Conservation (phyloP, 2,329 filamentous ascomycete genomes). For the Microsporum audouinii region DNA sequence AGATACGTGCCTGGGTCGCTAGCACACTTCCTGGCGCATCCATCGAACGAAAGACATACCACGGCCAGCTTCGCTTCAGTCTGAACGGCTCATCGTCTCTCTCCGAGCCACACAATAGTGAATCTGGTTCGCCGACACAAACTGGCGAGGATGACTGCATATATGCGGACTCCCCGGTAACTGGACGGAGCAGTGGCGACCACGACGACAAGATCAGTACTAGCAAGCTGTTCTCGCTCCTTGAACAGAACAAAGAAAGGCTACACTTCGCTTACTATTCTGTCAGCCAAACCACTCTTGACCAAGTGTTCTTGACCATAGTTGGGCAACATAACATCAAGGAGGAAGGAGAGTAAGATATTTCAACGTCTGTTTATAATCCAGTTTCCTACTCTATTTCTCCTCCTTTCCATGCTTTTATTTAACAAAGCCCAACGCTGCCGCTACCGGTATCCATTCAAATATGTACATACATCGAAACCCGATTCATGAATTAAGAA, state of each 20-base stretch:
- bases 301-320: conserved; percentile 82
- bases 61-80: conserved; percentile 79
- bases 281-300: conserved; percentile 73
- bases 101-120: not conserved
- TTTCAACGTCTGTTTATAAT: not conserved
- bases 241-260: conserved; percentile 58
- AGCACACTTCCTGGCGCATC: conserved; percentile 51
- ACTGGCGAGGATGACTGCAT: conserved; percentile 1
- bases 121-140: conserved; percentile 8
- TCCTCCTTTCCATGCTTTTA: not conserved
- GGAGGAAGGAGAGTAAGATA: conserved; percentile 41
- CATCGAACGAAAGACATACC: conserved; percentile 63
- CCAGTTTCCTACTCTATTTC: not conserved
- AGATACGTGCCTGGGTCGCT: conserved; percentile 55
- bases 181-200: not conserved
- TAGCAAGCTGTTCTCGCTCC: conserved; percentile 51
- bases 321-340: conserved; percentile 67
- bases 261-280: conserved; percentile 77
- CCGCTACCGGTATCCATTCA: too few relatives aligned
- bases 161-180: not conserved
- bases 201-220: not conserved
- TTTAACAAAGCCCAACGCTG: not conserved
- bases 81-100: conserved; percentile 38
- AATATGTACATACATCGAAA: not conserved
- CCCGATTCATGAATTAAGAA: not conserved